Evolutionary conservation across 73 alveolate genomes (phyloP).

Genomic region (Tetrahymena borealis): DNA sequence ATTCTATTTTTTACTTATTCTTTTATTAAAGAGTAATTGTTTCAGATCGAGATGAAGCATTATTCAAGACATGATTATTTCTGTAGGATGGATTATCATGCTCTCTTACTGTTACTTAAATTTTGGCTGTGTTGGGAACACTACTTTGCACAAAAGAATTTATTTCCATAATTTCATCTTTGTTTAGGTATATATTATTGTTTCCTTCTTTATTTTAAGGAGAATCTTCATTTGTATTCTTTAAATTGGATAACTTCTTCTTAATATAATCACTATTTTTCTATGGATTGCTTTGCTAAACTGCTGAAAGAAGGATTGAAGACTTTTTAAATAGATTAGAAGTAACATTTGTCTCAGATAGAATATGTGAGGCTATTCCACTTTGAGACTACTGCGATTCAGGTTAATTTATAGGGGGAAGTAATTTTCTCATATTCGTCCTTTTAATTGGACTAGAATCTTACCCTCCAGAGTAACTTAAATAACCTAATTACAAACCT

Average conservation of each 20-base stretch:
- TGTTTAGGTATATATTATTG: too few species aligned
- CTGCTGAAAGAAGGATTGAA: not conserved
- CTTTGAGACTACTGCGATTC: not conserved
- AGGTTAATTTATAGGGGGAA: not conserved
- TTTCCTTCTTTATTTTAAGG: not conserved
- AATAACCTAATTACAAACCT: not conserved
- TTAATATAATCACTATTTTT: not conserved
- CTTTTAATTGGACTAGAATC: not conserved
- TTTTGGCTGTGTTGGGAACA: not conserved
- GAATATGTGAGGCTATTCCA: not conserved
- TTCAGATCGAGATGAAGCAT: not conserved
- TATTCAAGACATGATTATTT: not conserved
- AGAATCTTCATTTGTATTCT: not conserved
- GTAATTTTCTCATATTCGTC: not conserved
- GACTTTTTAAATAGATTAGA: not conserved
- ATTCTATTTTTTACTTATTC: not conserved
- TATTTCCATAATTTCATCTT: not conserved
- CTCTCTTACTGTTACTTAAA: not conserved
- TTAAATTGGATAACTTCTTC: not conserved
- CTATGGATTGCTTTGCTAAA: not conserved
- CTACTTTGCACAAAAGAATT: not conserved
- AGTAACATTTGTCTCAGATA: not conserved
- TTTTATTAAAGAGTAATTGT: not conserved
- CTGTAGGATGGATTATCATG: not conserved
- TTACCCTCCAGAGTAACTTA: not conserved